Conservation (phyloP, 805 yeast genomes). For the Kurtzmaniella cleridarum region DNA sequence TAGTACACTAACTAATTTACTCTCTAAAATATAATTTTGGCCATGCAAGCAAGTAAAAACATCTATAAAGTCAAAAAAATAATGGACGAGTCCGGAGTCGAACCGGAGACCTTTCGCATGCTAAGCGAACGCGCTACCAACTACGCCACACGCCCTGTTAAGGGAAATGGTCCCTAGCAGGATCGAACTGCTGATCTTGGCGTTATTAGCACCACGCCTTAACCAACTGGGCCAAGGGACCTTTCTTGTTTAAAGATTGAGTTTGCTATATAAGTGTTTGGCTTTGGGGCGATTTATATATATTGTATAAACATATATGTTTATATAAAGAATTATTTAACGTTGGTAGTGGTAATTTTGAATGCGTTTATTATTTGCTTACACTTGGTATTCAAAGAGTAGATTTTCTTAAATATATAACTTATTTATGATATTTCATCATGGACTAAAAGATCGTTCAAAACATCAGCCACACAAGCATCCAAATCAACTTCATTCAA, state of each 20-base stretch:
- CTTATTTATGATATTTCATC: background rate
- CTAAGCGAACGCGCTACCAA: slow-evolving; percentile 47
- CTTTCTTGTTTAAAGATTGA: slow-evolving; percentile 25
- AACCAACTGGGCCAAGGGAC: slow-evolving; percentile 54
- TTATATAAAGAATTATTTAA: background rate
- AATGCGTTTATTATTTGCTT: too few species aligned
- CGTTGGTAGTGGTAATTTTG: too few species aligned
- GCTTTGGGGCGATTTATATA: too few species aligned
- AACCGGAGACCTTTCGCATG: too few species aligned
- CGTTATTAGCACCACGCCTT: slow-evolving; percentile 51
- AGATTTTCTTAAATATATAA: background rate
- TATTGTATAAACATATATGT: too few species aligned
- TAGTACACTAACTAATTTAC: too few species aligned
- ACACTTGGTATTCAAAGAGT: too few species aligned
- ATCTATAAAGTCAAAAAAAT: slow-evolving; percentile 10
- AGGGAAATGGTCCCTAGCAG: slow-evolving; percentile 68
- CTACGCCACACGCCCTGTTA: slow-evolving; percentile 42
- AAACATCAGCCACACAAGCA: slow-evolving; percentile 51
- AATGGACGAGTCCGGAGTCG: slow-evolving; percentile 39
- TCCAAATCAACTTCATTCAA: slow-evolving; percentile 28
- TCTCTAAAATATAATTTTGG: too few species aligned
- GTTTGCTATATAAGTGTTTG: too few species aligned
- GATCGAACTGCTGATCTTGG: slow-evolving; percentile 82
- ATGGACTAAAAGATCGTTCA: slow-evolving; percentile 43
- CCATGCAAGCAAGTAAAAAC: too few species aligned